Conservation (phyloP, 352 stramenopile genomes). For the Phytophthora uliginosa region DNA sequence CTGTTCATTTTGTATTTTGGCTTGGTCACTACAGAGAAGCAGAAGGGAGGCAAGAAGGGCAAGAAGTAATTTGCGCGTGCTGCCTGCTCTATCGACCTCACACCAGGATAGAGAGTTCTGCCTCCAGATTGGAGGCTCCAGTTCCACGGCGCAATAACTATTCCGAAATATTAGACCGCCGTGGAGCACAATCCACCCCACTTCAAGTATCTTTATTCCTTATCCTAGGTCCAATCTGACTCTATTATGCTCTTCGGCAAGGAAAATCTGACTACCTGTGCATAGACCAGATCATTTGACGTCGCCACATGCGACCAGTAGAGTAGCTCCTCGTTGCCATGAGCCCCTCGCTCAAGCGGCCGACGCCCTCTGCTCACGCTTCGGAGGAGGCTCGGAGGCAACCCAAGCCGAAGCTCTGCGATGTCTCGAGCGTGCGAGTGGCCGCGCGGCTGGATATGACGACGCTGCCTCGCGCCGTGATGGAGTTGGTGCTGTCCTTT, state of each 20-base stretch:
- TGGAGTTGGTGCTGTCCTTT: conserved; percentile 67
- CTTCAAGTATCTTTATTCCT: conserved; percentile 25
- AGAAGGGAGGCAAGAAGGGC: background rate
- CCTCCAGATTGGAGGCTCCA: too few relatives aligned
- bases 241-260: conserved; percentile 18
- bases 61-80: conserved; percentile 4
- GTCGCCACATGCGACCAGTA: conserved; percentile 13
- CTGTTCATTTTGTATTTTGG: background rate
- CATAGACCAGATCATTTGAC: conserved; percentile 6
- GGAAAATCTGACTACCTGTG: conserved; percentile 24
- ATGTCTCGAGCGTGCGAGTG: conserved; percentile 1
- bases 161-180: background rate
- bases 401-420: conserved; percentile 21
- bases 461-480: conserved; percentile 53
- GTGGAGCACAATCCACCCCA: background rate
- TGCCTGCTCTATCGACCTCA: too few relatives aligned
- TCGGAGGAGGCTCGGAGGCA: conserved; percentile 9
- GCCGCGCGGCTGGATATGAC: conserved; percentile 30
- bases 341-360: conserved; percentile 39
- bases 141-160: background rate
- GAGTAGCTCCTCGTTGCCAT: conserved; percentile 21
- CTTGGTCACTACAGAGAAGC: background rate
- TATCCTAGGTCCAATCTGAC: conserved; percentile 12
- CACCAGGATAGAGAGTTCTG: too few relatives aligned
- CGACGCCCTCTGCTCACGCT: conserved; percentile 1